Evolutionary conservation across 1,284 basidiomycete species (phyloP).

Genomic region (Pyrrhoderma noxium): DNA sequence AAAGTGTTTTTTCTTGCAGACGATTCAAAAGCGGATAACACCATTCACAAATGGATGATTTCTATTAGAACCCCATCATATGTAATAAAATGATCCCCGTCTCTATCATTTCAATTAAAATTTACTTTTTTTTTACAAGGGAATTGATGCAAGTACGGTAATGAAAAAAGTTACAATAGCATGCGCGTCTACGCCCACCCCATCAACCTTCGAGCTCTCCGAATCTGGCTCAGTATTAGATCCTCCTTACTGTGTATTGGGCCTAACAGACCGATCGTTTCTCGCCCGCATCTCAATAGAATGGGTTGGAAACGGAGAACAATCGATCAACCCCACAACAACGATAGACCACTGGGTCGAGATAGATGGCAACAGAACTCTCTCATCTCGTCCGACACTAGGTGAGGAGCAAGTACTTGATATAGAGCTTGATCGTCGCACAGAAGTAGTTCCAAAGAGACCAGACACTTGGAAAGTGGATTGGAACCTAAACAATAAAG

Average conservation of each 20-base stretch:
- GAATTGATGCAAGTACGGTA: constrained; percentile 46
- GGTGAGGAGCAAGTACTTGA: constrained; percentile 70
- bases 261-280: constrained; percentile 53
- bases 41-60: constrained; percentile 68
- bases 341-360: constrained; percentile 72
- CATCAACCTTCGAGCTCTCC: constrained; percentile 25
- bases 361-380: constrained; percentile 39
- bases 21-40: constrained; percentile 25
- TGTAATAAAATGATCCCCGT: constrained; percentile 34
- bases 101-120: constrained; percentile 11
- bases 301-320: constrained; percentile 32
- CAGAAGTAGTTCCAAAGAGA: constrained; percentile 39
- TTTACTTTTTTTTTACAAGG: constrained; percentile 29
- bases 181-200: constrained; percentile 35
- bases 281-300: constrained; percentile 52
- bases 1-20: no score
- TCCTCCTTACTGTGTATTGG: constrained; percentile 53
- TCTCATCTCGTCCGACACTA: constrained; percentile 34
- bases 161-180: constrained; percentile 44
- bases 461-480: constrained; percentile 15
- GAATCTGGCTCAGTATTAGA: constrained; percentile 31
- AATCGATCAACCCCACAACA: constrained; percentile 31
- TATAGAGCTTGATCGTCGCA: constrained; percentile 59
- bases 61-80: constrained; percentile 63
- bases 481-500: constrained; percentile 18